Base-by-base conservation (phyloP, 2,329 filamentous ascomycete species). In the Knoxdaviesia capensis region DNA sequence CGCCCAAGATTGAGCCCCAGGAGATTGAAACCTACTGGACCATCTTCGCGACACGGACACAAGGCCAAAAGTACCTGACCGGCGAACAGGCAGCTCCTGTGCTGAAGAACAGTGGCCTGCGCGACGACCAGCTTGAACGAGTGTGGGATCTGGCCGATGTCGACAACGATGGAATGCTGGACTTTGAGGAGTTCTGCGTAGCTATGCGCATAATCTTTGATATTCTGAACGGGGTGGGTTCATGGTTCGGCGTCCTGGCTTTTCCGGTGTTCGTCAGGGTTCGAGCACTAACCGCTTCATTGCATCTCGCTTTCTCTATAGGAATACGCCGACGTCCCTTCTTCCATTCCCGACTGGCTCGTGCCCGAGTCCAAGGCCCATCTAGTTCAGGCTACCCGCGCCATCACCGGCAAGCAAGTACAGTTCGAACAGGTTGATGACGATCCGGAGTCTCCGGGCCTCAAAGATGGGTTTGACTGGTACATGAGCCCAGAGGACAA, bases 171-270 rank as follows among this genome's bases (percentile, higher is more conserved):
- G 90, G 90, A 48, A 92, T 92, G 60, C 69, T 98, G 43, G 90
- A 98, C 62, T 98, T 98, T 65, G 90, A 98, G 64, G 90, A 98
- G 68, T 98, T 98, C 59, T 98, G 90, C 60, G 90, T 98, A 45
- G 90, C 87, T 35, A 98, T 98, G 90, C 76, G 90, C 54, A 66
- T 98, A 54, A 94, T 96, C 53, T 98, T 96, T 59, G 90, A 98
- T 58, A 66, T 96, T 49, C 77, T 98, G 52, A 98, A 98, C 55
- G 90, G 90, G 52, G 84, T 92, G 69, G 47, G 71, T 63, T n/a
- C 30, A 29, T 7, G 30, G 6, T 33, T 20, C 11, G 20, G 20
- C 20, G 20, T 20, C 20, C 2, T 20, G 3, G 20, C 31, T 10
- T 29, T 38, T 40, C 35, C 37, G 33, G 28, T 30, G 11, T 35